Evolutionary conservation across 768 basidiomycete species (phyloP).

Genomic region (Trametes sanguinea): DNA sequence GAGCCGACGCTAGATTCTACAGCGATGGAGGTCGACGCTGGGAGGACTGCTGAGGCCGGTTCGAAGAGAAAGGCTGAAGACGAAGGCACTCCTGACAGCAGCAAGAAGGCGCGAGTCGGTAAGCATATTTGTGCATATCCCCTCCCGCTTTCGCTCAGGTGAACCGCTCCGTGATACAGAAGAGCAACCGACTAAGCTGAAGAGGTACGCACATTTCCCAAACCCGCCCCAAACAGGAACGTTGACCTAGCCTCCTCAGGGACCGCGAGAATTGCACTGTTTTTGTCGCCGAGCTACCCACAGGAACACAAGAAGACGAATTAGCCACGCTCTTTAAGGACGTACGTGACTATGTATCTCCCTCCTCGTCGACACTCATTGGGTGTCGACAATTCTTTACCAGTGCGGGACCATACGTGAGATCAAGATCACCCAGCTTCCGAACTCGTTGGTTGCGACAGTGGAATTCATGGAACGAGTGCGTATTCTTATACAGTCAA

Average conservation of each 20-base stretch:
- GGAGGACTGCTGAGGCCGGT: slow-evolving; percentile 29
- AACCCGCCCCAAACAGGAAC: neutral
- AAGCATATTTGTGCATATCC: slow-evolving; percentile 25
- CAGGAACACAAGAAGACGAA: slow-evolving; percentile 60
- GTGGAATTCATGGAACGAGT: slow-evolving; percentile 83
- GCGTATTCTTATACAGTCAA: slow-evolving; percentile 23
- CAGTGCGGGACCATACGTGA: slow-evolving; percentile 91
- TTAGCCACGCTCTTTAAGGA: slow-evolving; percentile 82
- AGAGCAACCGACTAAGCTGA: slow-evolving; percentile 49
- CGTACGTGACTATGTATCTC: slow-evolving; percentile 45
- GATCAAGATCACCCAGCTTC: slow-evolving; percentile 70
- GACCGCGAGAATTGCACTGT: slow-evolving; percentile 96
- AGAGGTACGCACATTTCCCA: slow-evolving; percentile 48
- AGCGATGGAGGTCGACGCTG: slow-evolving; percentile 46
- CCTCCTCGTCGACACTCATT: slow-evolving; percentile 19
- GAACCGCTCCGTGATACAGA: slow-evolving; percentile 34
- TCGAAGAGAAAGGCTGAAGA: slow-evolving; percentile 71
- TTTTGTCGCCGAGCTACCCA: slow-evolving; percentile 74
- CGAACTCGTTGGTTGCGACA: slow-evolving; percentile 68
- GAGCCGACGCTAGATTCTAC: slow-evolving; percentile 13
- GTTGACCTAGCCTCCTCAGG: slow-evolving; percentile 40
- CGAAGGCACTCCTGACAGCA: slow-evolving; percentile 37
- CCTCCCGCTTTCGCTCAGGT: neutral
- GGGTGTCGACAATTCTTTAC: neutral
- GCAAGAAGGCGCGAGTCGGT: slow-evolving; percentile 69